Evolutionary conservation across 805 yeast species (phyloP), one percentile per base, ranked within the genome.

Genomic region (Lipomyces japonicus): DNA sequence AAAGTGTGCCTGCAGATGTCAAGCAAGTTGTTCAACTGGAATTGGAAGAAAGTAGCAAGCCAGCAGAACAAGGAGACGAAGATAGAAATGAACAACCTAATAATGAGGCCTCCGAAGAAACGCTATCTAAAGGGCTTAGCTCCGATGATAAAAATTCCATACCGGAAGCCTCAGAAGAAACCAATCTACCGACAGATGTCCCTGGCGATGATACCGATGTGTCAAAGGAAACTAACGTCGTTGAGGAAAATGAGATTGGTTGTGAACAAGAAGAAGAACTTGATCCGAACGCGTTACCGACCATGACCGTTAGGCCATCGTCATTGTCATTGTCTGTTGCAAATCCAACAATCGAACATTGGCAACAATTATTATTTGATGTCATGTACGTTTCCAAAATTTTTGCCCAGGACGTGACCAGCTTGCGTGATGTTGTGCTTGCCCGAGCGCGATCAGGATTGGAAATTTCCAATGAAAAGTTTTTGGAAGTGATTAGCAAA

Each of bases 291-390:
- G 24, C 24, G n/a, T 24, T 16, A 16, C 39, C 39, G 39, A 36
- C 14, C 5, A 36, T 16, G 22, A 7, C 23, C 10, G n/a, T n/a
- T n/a, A 28, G 31, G 31, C 31, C 10, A 28, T 28, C 31, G 31
- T 7, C 31, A 12, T 7, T 28, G 31, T 7, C 10, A 28, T 7
- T 28, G 31, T 7, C 32, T 10, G 12, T 14, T 28, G 32, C 37
- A 34, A 24, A 24, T 16, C 35, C 43, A 31, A 18, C 50, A 2
- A 16, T 24, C 14, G 44, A 45, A 30, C 54, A 50, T 14, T 50
- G 54, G 57, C 22, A 39, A 16, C 57, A 53, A 31, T 35, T 53
- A 9, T 50, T 44, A 16, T 53, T 53, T 37, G 57, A 53, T 39
- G 41, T 53, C 4, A 28, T 50, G 14, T 53, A 50, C 36, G 37